Evolutionary conservation across 2,329 filamentous ascomycete genomes (phyloP), one percentile per base, ranked within the genome.

Genomic region (Cordyceps cicadae): DNA sequence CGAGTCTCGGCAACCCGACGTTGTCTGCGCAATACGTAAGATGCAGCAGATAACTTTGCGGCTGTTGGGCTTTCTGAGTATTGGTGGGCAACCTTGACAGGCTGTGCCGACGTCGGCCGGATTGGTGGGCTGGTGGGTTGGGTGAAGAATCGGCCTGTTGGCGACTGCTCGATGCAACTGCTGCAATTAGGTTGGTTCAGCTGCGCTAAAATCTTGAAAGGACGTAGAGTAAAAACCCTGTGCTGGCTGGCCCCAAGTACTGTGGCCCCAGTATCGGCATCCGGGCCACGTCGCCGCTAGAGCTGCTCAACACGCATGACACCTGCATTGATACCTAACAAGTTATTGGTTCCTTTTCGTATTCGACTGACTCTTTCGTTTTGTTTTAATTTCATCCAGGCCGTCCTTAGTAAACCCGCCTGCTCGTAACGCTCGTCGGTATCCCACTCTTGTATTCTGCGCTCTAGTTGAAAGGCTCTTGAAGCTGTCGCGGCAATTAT

Each of bases 61-160:
- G 32, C 11, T 51, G 45, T 51, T 32, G 24, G n/a, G 46, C 39
- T 11, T 45, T 29, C 39, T 24, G 17, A 21, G 11, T 26, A 17
- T 41, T 39, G 9, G 54, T n/a, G 19, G 26, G 39, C 48, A 14
- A 32, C 8, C 56, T 21, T 50, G 49, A 32, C 45, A 39, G 37
- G n/a, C 15, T 57, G 48, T 56, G 53, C 59, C 59, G 59, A 61
- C 59, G 53, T 61, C 59, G 59, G 59, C 59, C 59, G 50, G 41
- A n/a, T 6, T 26, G 49, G 39, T 55, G 32, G 52, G 51, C 45
- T 21, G 41, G 32, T 49, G 45, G 59, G 41, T 26, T 32, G 17
- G 19, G 39, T 26, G 49, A 3, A 15, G 29, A 32, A 29, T 19
- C 21, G 54, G 17, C 45, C 41, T 34, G 32, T 32, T 32, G 48